Evolutionary conservation across 306 rosid genomes (phyloP).

Genomic region (Lagenaria siceraria): DNA sequence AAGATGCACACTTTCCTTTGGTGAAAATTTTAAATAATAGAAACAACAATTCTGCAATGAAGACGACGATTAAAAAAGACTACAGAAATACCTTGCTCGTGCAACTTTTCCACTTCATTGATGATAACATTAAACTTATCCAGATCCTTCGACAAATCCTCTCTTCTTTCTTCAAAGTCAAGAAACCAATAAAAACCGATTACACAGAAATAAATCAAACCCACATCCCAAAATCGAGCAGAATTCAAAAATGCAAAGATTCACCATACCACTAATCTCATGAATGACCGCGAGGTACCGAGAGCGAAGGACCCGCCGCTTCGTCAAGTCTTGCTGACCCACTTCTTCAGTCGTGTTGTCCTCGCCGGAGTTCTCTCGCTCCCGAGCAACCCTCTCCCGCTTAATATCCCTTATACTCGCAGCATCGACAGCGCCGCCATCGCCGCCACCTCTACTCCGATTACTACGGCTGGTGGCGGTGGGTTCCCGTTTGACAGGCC

Average conservation of each 20-base stretch:
- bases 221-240: not conserved
- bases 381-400: slow-evolving; percentile 22
- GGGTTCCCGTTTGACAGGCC: slow-evolving; percentile 12
- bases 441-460: not conserved
- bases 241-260: not conserved
- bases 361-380: slow-evolving; percentile 1
- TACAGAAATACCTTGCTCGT: slow-evolving; percentile 32
- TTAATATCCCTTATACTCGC: slow-evolving; percentile 21
- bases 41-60: not conserved
- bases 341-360: slow-evolving; percentile 9
- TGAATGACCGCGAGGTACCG: slow-evolving; percentile 36
- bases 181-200: not conserved
- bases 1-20: not conserved
- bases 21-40: not conserved
- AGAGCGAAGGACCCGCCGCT: slow-evolving; percentile 58
- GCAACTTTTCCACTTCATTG: slow-evolving; percentile 40
- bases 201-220: not conserved
- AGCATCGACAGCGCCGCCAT: not conserved
- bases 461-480: not conserved
- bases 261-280: slow-evolving; percentile 39
- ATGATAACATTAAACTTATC: slow-evolving; percentile 38
- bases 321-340: slow-evolving; percentile 20
- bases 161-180: slow-evolving; percentile 40
- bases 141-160: slow-evolving; percentile 36
- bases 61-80: not conserved